A percentile compares a stretch with the other conserved stretches of the same genome.
Evolutionary conservation across 768 basidiomycete species (phyloP).

Genomic region (Astraeus odoratus): DNA sequence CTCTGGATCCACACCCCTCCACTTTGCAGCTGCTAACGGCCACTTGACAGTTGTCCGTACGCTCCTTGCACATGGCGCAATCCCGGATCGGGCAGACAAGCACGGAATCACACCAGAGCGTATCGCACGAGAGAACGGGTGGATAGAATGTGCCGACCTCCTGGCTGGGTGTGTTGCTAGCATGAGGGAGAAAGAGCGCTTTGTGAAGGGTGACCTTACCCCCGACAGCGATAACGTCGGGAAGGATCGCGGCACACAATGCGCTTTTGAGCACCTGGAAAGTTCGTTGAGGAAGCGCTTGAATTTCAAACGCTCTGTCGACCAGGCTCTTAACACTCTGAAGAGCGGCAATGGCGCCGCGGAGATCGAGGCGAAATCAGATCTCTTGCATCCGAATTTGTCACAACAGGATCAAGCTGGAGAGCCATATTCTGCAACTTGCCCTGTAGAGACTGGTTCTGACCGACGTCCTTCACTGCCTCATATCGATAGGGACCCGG

Average conservation of each 20-base stretch:
- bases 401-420: slow-evolving; percentile 13
- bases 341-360: slow-evolving; percentile 28
- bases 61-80: slow-evolving; percentile 81
- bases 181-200: slow-evolving; percentile 50
- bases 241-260: slow-evolving; percentile 18
- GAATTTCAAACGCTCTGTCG: slow-evolving; percentile 73
- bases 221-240: slow-evolving; percentile 14
- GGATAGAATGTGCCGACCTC: slow-evolving; percentile 68
- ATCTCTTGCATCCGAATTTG: slow-evolving; percentile 3
- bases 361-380: slow-evolving; percentile 22
- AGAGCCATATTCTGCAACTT: slow-evolving; percentile 2
- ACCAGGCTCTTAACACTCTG: slow-evolving; percentile 56
- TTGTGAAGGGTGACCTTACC: slow-evolving; percentile 38
- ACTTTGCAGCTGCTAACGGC: slow-evolving; percentile 95
- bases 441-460: slow-evolving; percentile 21
- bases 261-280: slow-evolving; percentile 25
- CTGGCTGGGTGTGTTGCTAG: slow-evolving; percentile 61
- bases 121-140: slow-evolving; percentile 75
- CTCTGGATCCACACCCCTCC: slow-evolving; percentile 90
- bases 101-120: slow-evolving; percentile 84
- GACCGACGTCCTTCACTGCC: slow-evolving; percentile 68
- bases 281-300: slow-evolving; percentile 39
- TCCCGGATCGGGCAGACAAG: slow-evolving; percentile 79
- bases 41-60: slow-evolving; percentile 71
- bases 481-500: slow-evolving; percentile 36